These are phyloP conservation scores for Takashimella koratensis DNA, from an alignment of 1,284 basidiomycete species.

Conservation along the genomic window DNA sequence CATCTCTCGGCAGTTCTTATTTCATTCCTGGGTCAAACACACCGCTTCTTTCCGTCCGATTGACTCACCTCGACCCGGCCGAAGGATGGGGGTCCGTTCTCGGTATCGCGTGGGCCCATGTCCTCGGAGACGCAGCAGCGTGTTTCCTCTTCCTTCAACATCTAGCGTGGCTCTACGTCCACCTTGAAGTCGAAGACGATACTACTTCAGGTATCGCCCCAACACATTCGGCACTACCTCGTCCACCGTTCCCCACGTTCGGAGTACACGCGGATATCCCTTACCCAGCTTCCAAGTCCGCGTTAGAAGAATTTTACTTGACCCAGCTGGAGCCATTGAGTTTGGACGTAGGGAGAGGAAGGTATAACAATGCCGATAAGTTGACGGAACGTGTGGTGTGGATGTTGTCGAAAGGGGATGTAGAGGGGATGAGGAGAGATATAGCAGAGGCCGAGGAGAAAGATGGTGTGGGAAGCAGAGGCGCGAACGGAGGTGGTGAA, in stretches of 20 bases:
- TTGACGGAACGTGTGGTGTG: background rate
- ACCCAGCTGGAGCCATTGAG: background rate
- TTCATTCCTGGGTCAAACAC: constrained; percentile 15
- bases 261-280: constrained; percentile 10
- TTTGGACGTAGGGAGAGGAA: background rate
- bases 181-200: no score
- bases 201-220: no score
- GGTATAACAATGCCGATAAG: background rate
- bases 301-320: constrained; percentile 8
- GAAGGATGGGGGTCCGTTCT: no score
- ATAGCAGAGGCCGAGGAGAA: no score
- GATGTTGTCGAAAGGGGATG: background rate
- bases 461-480: no score
- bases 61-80: constrained; percentile 6
- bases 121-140: constrained; percentile 23
- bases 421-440: background rate
- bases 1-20: constrained; percentile 13
- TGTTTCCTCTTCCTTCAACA: constrained; percentile 18
- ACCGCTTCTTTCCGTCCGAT: constrained; percentile 19
- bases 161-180: constrained; percentile 25
- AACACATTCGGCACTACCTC: background rate
- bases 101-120: constrained; percentile 23
- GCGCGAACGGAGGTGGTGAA: no score
- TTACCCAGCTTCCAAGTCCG: constrained; percentile 9
- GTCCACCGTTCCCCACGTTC: constrained; percentile 13